A percentile compares a stretch with the other conserved stretches of the same genome.
phyloP scores from a whole-genome alignment of 805 yeast genomes.

The Lachancea sp. region DNA sequence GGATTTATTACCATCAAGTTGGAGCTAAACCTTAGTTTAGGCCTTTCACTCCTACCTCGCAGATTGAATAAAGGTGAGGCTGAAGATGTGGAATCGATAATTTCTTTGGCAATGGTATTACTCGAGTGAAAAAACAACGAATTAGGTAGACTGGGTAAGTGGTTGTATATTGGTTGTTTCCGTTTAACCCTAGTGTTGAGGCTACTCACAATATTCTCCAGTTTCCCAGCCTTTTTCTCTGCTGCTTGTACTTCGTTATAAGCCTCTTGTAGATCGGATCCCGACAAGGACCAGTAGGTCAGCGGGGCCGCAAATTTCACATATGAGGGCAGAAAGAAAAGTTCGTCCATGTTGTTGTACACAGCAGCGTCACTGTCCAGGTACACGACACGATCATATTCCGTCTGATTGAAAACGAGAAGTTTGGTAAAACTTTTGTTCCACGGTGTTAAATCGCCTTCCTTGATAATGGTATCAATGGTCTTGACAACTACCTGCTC shows the following conservation, averaged over 20 bases:
- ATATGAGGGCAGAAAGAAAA: constrained; percentile 40
- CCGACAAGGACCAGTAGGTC: constrained; percentile 33
- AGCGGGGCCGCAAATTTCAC: constrained; percentile 36
- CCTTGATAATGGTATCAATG: constrained; percentile 21
- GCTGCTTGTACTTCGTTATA: constrained; percentile 12
- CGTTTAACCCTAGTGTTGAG: constrained; percentile 10
- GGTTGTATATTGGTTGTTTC: constrained; percentile 25
- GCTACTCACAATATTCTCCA: constrained; percentile 21
- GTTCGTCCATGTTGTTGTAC: constrained; percentile 36
- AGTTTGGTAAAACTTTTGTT: constrained; percentile 45
- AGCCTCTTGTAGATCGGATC: constrained; percentile 13
- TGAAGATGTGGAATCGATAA: constrained; percentile 23
- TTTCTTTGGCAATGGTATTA: constrained; percentile 29
- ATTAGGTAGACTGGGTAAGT: constrained; percentile 30
- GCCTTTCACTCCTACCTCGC: constrained; percentile 9
- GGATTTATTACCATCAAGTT: constrained; percentile 54
- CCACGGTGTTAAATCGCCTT: constrained; percentile 38
- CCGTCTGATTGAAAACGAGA: constrained; percentile 39
- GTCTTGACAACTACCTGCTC: constrained; percentile 26
- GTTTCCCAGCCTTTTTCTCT: constrained; percentile 14
- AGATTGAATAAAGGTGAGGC: constrained; percentile 22
- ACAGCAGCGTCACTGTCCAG: constrained; percentile 49
- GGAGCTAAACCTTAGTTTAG: constrained; percentile 26
- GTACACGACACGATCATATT: constrained; percentile 44
- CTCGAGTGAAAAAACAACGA: constrained; percentile 9